Conservation (phyloP, 139 green algal species). For the Chlorella sorokiniana region DNA sequence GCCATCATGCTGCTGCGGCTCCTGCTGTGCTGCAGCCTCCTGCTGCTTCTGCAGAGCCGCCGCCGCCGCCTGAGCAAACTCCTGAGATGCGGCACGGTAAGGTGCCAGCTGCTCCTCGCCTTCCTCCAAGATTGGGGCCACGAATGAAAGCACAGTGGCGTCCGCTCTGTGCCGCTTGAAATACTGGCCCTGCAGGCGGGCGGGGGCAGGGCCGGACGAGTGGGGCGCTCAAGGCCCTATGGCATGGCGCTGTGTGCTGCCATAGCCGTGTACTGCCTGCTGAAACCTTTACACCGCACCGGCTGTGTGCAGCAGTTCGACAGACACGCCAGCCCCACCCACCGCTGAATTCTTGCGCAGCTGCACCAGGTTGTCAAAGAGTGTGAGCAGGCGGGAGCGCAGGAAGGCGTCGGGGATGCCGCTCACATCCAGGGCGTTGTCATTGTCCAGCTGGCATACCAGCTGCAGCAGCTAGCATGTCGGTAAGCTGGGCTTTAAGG, state of each 20-base stretch:
- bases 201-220: no score
- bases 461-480: conserved; percentile 6
- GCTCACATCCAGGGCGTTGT: conserved; percentile 44
- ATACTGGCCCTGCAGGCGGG: conserved; percentile 39
- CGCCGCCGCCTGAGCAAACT: not conserved
- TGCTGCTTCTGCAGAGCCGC: not conserved
- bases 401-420: conserved; percentile 45
- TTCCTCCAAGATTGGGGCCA: conserved; percentile 53
- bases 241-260: no score
- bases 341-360: conserved; percentile 41
- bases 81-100: not conserved
- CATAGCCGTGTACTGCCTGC: not conserved
- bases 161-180: conserved; percentile 15
- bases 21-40: not conserved
- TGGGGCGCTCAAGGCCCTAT: no score
- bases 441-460: conserved; percentile 44
- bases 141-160: conserved; percentile 30
- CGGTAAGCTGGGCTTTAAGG: not conserved
- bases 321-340: not conserved
- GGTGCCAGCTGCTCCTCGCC: conserved; percentile 30
- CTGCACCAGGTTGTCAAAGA: conserved; percentile 51
- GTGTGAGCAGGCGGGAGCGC: conserved; percentile 9
- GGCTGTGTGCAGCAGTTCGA: not conserved
- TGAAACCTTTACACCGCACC: not conserved
- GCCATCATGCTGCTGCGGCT: not conserved